Evolutionary conservation across 768 basidiomycete species (phyloP), one percentile per base, ranked within the genome.

Genomic region (Gautieria morchelliformis): DNA sequence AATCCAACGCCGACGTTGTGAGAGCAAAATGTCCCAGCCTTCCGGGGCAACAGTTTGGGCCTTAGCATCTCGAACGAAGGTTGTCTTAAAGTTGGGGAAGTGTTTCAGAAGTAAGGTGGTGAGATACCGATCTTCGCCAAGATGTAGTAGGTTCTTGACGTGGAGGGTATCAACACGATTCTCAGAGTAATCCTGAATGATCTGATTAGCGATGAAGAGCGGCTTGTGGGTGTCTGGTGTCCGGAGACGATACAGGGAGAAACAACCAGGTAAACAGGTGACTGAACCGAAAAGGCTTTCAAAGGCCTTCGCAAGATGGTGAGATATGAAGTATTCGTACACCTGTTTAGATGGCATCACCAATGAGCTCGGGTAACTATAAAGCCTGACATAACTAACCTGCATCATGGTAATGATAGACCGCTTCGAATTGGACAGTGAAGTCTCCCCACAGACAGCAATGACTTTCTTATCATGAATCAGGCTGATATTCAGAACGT

Each of bases 251-350:
- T 94, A 98, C 61, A 99, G 84, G 0, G 94, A 93, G 78, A 98
- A 99, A 80, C 95, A 98, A 75, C 96, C 95, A 20, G 96, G 95
- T 59, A 98, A 77, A 81, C 96, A 99, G 42, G 94, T 98, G 60
- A 99, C 95, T 14, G 93, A 96, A 50, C 94, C 94, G 66, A 99
- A 99, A 10, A 98, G 78, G 63, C 82, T 85, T 72, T 98, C 96
- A 72, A 99, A 98, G 1, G 95, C 92, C 70, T 99, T 99, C 51
- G 96, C 92, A 78, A 99, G 85, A 71, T 98, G 93, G 73, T 99
- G 96, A 0, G 93, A 97, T 64, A 99, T 93, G 75, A 92, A 99
- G 78, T 98, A 97, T 68, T 97, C 95, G 75, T 97, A 98, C 33
- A 97, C 95, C 85, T 89, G 59, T 12, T 39, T 17, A 53, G 44